phyloP scores from a whole-genome alignment of 192 early-diverging fungal genomes.

The Entophlyctis helioformis region DNA sequence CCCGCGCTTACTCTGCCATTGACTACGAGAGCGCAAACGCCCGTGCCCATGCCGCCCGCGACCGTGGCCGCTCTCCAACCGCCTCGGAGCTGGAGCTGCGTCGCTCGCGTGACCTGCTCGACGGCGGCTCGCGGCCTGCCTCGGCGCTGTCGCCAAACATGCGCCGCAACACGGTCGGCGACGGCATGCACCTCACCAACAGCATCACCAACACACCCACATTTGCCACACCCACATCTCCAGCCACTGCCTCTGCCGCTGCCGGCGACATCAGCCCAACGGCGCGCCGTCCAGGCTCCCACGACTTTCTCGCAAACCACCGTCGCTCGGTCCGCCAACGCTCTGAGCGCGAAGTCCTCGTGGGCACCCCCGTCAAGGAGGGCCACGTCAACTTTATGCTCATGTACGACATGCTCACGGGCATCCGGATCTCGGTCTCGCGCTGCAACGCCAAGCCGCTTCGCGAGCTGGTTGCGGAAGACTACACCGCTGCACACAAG shows the following conservation, averaged over 20 bases:
- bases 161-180: neutral
- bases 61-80: too few relatives aligned
- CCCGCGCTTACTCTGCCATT: too few relatives aligned
- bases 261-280: neutral
- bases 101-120: too few relatives aligned
- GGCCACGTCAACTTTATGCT: constrained; percentile 93
- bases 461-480: constrained; percentile 54
- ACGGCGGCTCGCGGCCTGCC: too few relatives aligned
- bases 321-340: constrained; percentile 11
- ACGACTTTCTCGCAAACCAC: too few relatives aligned
- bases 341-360: constrained; percentile 30
- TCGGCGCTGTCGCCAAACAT: too few relatives aligned
- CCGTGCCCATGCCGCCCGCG: too few relatives aligned
- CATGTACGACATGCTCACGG: constrained; percentile 99
- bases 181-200: neutral
- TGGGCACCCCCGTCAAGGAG: constrained; percentile 82
- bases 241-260: too few relatives aligned
- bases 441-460: constrained; percentile 75
- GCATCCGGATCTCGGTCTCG: constrained; percentile 82
- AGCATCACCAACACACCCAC: too few relatives aligned
- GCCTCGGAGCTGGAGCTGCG: too few relatives aligned
- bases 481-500: constrained; percentile 84
- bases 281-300: neutral
- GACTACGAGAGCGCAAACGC: too few relatives aligned
- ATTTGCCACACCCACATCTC: too few relatives aligned